phyloP scores from a whole-genome alignment of 1,284 basidiomycete species.

The Quambalaria eucalypti region DNA sequence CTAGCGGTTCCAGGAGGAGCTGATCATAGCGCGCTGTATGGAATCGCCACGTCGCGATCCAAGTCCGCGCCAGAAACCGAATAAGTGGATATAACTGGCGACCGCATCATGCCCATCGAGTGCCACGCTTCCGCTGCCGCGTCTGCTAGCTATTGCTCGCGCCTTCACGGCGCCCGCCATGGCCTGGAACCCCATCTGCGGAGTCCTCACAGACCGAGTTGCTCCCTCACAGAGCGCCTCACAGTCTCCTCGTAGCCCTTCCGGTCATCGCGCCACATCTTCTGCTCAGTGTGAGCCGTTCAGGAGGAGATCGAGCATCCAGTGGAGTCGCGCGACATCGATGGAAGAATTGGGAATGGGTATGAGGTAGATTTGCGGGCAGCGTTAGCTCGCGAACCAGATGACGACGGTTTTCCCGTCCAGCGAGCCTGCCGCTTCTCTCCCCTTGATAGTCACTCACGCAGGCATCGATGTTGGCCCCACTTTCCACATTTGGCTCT shows the following conservation, averaged over 20 bases:
- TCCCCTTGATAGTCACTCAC: conserved; percentile 27
- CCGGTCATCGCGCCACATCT: conserved; percentile 42
- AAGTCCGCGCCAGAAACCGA: too few relatives aligned
- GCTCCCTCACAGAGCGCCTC: conserved; percentile 36
- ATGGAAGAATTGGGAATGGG: not conserved
- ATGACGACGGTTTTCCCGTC: not conserved
- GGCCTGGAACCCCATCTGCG: too few relatives aligned
- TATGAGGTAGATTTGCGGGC: not conserved
- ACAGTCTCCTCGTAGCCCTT: conserved; percentile 41
- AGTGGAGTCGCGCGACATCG: not conserved
- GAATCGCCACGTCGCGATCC: too few relatives aligned
- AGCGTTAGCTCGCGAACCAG: not conserved
- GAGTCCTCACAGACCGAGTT: conserved; percentile 43
- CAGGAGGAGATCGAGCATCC: not conserved
- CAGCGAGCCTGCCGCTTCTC: not conserved
- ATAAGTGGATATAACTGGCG: too few relatives aligned
- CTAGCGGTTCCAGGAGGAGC: too few relatives aligned
- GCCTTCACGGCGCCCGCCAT: too few relatives aligned
- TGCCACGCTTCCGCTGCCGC: too few relatives aligned
- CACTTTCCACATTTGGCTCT: conserved; percentile 97
- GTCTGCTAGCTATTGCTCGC: too few relatives aligned
- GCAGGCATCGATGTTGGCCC: conserved; percentile 79
- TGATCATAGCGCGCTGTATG: too few relatives aligned
- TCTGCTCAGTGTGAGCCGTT: too few relatives aligned
- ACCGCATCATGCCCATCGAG: too few relatives aligned